These are phyloP conservation scores for Malus hybrid DNA, from an alignment of 331 rosid species.

Conservation along the genomic window DNA sequence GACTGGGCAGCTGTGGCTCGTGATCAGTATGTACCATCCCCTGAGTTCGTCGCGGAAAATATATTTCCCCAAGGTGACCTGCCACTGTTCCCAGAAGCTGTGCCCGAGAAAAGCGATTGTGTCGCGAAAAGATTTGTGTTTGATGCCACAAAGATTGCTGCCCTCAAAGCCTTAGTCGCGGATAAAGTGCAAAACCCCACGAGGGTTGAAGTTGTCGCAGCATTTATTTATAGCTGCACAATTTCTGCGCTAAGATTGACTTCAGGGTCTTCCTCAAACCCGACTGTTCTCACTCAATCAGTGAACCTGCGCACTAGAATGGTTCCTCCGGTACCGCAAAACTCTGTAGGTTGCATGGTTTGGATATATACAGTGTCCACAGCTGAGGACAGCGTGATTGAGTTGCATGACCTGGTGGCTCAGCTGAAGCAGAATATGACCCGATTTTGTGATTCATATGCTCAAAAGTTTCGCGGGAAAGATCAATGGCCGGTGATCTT, in stretches of 20 bases:
- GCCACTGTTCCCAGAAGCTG: not conserved
- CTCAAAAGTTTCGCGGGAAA: not conserved
- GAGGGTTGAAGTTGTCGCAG: slow-evolving; percentile 7
- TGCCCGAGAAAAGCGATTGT: not conserved
- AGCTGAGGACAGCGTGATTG: not conserved
- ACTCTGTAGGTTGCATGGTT: slow-evolving; percentile 17
- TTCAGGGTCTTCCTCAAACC: not conserved
- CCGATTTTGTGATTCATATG: not conserved
- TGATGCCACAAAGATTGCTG: not conserved
- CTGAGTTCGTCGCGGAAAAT: not conserved
- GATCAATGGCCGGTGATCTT: not conserved
- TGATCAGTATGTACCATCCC: not conserved
- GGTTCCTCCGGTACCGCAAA: slow-evolving; percentile 19
- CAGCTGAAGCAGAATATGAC: slow-evolving; percentile 4
- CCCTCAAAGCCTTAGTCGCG: slow-evolving; percentile 5
- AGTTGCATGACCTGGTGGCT: slow-evolving; percentile 10
- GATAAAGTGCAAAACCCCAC: slow-evolving; percentile 2
- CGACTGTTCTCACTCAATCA: not conserved
- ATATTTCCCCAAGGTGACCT: not conserved
- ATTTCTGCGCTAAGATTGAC: not conserved
- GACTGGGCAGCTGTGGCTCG: slow-evolving; percentile 30
- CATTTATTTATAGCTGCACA: slow-evolving; percentile 15
- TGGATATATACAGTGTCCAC: slow-evolving; percentile 6
- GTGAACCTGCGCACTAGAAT: slow-evolving; percentile 9
- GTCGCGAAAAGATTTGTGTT: slow-evolving; percentile 12